Percentiles rank a stretch among this genome's conserved stretches.
Conservation (phyloP, 169 alveolate genomes). For the Plasmodium inui region DNA sequence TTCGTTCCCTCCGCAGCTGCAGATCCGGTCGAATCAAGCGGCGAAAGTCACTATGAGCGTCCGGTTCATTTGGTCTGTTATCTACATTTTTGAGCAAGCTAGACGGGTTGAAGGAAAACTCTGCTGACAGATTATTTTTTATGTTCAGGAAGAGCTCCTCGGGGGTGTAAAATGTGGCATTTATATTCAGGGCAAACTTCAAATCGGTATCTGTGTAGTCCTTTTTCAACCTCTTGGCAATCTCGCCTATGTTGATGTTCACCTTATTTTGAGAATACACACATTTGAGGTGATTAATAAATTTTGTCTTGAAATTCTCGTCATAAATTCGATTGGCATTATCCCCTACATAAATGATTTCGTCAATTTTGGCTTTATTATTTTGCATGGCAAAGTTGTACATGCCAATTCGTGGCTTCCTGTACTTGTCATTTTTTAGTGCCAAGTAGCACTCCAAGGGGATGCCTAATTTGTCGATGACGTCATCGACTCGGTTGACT, state of each 20-base stretch:
- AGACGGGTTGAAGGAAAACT: constrained; percentile 43
- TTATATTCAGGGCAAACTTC: constrained; percentile 82
- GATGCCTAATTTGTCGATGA: constrained; percentile 68
- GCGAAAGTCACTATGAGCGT: not conserved
- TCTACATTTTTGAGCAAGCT: constrained; percentile 20
- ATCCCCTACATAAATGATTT: constrained; percentile 84
- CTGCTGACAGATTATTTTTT: constrained; percentile 31
- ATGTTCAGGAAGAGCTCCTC: constrained; percentile 77
- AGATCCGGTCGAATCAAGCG: not conserved
- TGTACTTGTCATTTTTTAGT: constrained; percentile 72
- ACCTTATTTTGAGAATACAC: constrained; percentile 76
- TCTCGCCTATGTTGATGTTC: constrained; percentile 66
- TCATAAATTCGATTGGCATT: constrained; percentile 82
- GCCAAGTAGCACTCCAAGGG: constrained; percentile 69
- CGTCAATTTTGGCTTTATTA: constrained; percentile 66
- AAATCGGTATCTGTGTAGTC: constrained; percentile 85
- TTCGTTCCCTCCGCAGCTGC: not conserved
- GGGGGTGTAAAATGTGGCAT: constrained; percentile 81
- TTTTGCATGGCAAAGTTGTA: constrained; percentile 77
- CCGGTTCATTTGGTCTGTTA: not conserved
- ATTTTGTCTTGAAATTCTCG: constrained; percentile 46
- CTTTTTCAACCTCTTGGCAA: constrained; percentile 69
- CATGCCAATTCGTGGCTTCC: constrained; percentile 83
- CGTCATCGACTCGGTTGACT: constrained; percentile 47
- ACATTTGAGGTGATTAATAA: constrained; percentile 54